These are phyloP conservation scores for Cystofilobasidium bisporidii DNA, from an alignment of 768 basidiomycete species.

Conservation along the genomic window DNA sequence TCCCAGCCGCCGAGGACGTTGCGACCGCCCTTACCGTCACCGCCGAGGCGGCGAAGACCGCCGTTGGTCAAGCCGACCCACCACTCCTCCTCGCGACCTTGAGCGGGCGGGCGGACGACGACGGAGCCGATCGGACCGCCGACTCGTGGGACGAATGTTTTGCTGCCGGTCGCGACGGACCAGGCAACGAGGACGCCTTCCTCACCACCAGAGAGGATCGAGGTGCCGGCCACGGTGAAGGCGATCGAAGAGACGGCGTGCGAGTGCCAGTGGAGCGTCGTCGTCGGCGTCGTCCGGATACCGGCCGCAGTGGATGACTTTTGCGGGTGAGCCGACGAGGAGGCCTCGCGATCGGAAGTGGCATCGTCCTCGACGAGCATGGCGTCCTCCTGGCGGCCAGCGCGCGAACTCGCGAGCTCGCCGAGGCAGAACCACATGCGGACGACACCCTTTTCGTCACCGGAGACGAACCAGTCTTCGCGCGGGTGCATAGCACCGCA, in stretches of 20 bases:
- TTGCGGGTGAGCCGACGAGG: neutral
- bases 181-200: constrained; percentile 95
- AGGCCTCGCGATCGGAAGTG: neutral
- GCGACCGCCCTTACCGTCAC: constrained; percentile 17
- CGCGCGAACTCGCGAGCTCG: constrained; percentile 38
- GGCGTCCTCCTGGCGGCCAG: constrained; percentile 22
- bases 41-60: constrained; percentile 44
- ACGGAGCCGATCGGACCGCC: constrained; percentile 75
- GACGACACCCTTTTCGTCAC: constrained; percentile 73
- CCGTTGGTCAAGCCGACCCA: constrained; percentile 74
- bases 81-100: constrained; percentile 64
- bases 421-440: constrained; percentile 81
- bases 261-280: constrained; percentile 90
- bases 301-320: constrained; percentile 8
- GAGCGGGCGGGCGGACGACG: constrained; percentile 43
- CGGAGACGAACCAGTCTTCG: constrained; percentile 88
- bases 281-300: constrained; percentile 58
- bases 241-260: constrained; percentile 78
- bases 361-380: neutral
- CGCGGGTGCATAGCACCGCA: constrained; percentile 19
- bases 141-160: constrained; percentile 84
- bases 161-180: constrained; percentile 79
- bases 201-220: constrained; percentile 86
- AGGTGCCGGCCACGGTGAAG: constrained; percentile 84
- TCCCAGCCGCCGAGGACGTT: constrained; percentile 20